Evolutionary conservation across 2,329 filamentous ascomycete genomes (phyloP).

Genomic region (Thermothelomyces thermophilus): DNA sequence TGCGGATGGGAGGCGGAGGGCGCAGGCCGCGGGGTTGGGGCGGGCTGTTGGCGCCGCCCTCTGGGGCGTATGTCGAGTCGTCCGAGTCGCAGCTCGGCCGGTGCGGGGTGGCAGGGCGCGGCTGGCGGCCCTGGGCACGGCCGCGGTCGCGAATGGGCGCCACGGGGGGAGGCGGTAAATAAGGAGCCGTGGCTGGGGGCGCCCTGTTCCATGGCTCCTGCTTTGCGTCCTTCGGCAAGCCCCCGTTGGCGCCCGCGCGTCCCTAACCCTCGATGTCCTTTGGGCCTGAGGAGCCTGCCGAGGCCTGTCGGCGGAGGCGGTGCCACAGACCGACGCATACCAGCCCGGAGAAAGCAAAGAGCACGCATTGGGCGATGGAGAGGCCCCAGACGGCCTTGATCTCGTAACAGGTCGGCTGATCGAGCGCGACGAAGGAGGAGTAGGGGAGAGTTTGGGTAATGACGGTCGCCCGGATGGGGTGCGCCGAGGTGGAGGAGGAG

Average conservation of each 20-base stretch:
- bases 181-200: slow-evolving; percentile 10
- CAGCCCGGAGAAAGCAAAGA: slow-evolving; percentile 21
- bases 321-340: slow-evolving; percentile 24
- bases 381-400: slow-evolving; percentile 25
- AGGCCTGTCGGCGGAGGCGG: slow-evolving; percentile 18
- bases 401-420: slow-evolving; percentile 22
- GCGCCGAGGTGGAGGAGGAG: slow-evolving; percentile 5
- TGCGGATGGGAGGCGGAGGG: slow-evolving; percentile 15
- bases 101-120: slow-evolving; percentile 4
- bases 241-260: slow-evolving; percentile 23
- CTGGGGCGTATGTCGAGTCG: slow-evolving; percentile 12
- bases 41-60: slow-evolving; percentile 7
- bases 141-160: slow-evolving; percentile 21
- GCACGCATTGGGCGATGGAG: slow-evolving; percentile 21
- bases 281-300: background rate
- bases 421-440: slow-evolving; percentile 17
- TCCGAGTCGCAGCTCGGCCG: slow-evolving; percentile 20
- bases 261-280: slow-evolving; percentile 24
- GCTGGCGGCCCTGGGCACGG: background rate
- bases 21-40: slow-evolving; percentile 15
- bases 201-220: slow-evolving; percentile 16
- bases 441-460: slow-evolving; percentile 20
- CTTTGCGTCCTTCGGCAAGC: slow-evolving; percentile 2
- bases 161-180: slow-evolving; percentile 23
- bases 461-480: background rate